A percentile compares a stretch with the other conserved stretches of the same genome.
Conservation (phyloP, 257 asterid genomes). For the Solanum chmielewskii region DNA sequence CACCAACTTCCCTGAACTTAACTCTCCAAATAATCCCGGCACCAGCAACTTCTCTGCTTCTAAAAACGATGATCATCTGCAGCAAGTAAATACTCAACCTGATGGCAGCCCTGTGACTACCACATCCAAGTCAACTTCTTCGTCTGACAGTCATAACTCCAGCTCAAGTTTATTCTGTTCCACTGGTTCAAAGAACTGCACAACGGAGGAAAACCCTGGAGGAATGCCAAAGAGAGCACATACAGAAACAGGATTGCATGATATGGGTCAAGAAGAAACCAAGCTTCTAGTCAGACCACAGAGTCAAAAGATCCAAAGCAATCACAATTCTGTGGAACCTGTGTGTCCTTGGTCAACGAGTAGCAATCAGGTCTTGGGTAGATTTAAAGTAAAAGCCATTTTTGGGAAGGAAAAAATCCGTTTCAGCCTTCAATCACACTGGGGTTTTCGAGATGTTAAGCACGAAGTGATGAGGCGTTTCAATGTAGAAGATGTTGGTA, state of each 20-base stretch:
- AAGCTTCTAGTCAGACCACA: slow-evolving; percentile 43
- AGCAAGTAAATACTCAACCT: slow-evolving; percentile 12
- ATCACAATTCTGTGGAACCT: slow-evolving; percentile 24
- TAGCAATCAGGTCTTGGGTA: slow-evolving; percentile 13
- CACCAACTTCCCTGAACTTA: slow-evolving; percentile 60
- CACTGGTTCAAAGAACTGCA: not conserved
- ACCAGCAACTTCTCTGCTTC: slow-evolving; percentile 13
- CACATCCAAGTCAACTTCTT: slow-evolving; percentile 32
- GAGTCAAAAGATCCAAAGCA: slow-evolving; percentile 39
- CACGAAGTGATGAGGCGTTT: slow-evolving; percentile 55
- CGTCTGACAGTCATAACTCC: slow-evolving; percentile 66
- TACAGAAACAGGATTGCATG: slow-evolving; percentile 42
- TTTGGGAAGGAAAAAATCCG: slow-evolving; percentile 67
- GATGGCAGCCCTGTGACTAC: slow-evolving; percentile 32
- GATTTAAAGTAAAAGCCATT: slow-evolving; percentile 48
- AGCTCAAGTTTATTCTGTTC: slow-evolving; percentile 50
- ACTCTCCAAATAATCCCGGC: slow-evolving; percentile 33
- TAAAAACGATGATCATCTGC: slow-evolving; percentile 2
- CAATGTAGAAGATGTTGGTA: slow-evolving; percentile 28
- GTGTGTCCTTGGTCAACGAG: slow-evolving; percentile 21
- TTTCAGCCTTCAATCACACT: slow-evolving; percentile 46
- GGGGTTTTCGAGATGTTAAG: slow-evolving; percentile 44
- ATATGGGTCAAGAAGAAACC: slow-evolving; percentile 33
- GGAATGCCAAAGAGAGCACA: slow-evolving; percentile 28
- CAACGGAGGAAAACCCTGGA: slow-evolving; percentile 23